Base-by-base conservation (phyloP, 1,284 basidiomycete genomes). In the Cutaneotrichosporon dermatis region DNA sequence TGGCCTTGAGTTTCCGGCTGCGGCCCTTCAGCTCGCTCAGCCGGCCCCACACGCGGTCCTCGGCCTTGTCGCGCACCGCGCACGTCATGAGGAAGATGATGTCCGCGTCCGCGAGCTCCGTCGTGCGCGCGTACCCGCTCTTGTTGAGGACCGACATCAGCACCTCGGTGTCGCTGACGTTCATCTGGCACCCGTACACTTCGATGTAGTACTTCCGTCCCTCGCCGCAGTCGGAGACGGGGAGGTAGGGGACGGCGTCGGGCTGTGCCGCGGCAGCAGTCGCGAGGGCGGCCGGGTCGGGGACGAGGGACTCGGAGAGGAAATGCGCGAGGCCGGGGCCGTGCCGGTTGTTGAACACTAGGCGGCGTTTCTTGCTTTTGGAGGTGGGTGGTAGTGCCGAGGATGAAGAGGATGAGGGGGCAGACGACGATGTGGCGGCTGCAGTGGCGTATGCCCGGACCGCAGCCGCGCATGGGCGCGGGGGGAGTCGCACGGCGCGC, bases 181-280 rank as follows among this genome's bases (percentile, higher is more conserved):
- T 54, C 53, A 54, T 54, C 53, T 54, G 53, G 53, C 53, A 54
- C 43, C 53, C 53, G 43, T 54, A 54, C 35, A 54, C 53, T 42
- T 54, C 53, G 43, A 54, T 54, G 53, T 54, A 54, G 53, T 54
- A 54, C 13, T 13, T 8, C n/a, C 53, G 42, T 9, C 53, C 53
- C 53, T 54, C 53, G n/a, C 53, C 53, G 43, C 53, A 54, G 53
- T 54, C 53, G 34, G 35, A 46, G 9, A 54, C 43, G 36, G 44
- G 43, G 15, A 54, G 44, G 53, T 54, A 54, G 11, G 53, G 53
- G 10, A 54, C 35, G 1, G 36, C 44, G 43, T 54, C 53, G 35
- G 53, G 53, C 13, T 15, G 15, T 25, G 25, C 25, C 25, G 25
- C 25, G 6, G 43, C 53, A 11, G 12, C 6, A 10, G 33, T 13